Evolutionary conservation across 2,329 filamentous ascomycete genomes (phyloP).

Genomic region (Zasmidium cellare): DNA sequence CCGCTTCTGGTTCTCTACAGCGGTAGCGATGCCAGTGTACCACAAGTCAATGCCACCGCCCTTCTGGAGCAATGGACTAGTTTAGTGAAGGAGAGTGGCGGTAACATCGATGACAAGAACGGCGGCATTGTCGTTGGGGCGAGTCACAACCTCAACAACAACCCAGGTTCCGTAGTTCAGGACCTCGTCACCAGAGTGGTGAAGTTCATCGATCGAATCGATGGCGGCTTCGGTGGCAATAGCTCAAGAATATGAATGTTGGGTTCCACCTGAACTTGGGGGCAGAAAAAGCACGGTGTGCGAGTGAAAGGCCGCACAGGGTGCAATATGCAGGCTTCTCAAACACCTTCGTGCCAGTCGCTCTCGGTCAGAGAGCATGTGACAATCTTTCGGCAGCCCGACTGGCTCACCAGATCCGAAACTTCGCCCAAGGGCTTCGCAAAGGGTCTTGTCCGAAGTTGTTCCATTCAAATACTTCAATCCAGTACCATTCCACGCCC

Average conservation of each 20-base stretch:
- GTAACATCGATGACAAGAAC: constrained; percentile 49
- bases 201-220: constrained; percentile 46
- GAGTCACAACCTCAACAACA: constrained; percentile 52
- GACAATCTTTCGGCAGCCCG: no score
- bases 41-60: constrained; percentile 58
- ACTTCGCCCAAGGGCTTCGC: no score
- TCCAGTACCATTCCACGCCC: no score
- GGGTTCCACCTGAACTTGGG: no score
- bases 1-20: constrained; percentile 67
- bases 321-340: no score
- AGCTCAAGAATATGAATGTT: neutral
- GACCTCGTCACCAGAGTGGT: constrained; percentile 54
- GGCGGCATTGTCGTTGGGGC: constrained; percentile 53
- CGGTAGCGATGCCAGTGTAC: constrained; percentile 66
- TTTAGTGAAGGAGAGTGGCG: constrained; percentile 45
- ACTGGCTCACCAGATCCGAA: no score
- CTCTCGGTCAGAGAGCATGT: no score
- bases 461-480: no score
- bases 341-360: no score
- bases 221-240: constrained; percentile 17
- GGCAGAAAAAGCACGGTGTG: no score
- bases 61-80: constrained; percentile 60
- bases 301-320: no score
- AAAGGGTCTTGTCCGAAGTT: no score
- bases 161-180: constrained; percentile 47